Percentiles rank a stretch among this genome's conserved stretches.
These are phyloP conservation scores for Didymella pinodella DNA, from an alignment of 2,329 filamentous ascomycete species.

Conservation along the genomic window DNA sequence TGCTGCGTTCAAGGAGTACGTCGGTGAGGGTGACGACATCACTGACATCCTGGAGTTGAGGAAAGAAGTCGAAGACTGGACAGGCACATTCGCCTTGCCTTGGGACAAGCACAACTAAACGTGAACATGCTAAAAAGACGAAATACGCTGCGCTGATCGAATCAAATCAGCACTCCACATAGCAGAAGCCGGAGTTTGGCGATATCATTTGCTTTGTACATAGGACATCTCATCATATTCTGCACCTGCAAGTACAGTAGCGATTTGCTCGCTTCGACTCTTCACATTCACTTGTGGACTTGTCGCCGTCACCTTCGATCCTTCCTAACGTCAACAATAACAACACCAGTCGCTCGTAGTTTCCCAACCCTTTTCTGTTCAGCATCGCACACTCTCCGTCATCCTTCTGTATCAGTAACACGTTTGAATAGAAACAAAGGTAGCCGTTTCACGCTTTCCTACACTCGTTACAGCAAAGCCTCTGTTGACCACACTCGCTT, in stretches of 20 bases:
- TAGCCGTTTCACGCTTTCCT: not conserved
- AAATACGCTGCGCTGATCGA: conserved; percentile 10
- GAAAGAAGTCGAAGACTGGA: conserved; percentile 54
- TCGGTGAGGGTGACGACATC: conserved; percentile 53
- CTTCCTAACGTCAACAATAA: not conserved
- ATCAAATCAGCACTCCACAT: conserved; percentile 21
- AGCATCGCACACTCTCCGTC: not conserved
- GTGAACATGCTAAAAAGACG: not conserved
- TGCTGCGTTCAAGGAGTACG: conserved; percentile 52
- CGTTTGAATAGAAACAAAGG: conserved; percentile 1
- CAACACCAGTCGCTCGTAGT: not conserved
- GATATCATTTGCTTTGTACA: conserved; percentile 27
- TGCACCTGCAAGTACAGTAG: conserved; percentile 20
- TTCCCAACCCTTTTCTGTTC: not conserved
- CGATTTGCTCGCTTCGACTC: not conserved
- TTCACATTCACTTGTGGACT: conserved; percentile 13
- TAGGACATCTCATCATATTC: conserved; percentile 22
- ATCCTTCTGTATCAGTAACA: not conserved
- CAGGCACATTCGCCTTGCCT: conserved; percentile 52
- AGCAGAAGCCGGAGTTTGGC: conserved; percentile 30
- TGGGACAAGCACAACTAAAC: conserved; percentile 47
- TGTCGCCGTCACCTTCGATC: conserved; percentile 1
- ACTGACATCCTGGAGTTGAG: conserved; percentile 53
- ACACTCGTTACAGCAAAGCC: conserved; percentile 3
- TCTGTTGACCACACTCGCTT: conserved; percentile 2